Evolutionary conservation across 176 grass and related monocot genomes (phyloP), one percentile per base, ranked within the genome.

Genomic region (Zea luxurians): DNA sequence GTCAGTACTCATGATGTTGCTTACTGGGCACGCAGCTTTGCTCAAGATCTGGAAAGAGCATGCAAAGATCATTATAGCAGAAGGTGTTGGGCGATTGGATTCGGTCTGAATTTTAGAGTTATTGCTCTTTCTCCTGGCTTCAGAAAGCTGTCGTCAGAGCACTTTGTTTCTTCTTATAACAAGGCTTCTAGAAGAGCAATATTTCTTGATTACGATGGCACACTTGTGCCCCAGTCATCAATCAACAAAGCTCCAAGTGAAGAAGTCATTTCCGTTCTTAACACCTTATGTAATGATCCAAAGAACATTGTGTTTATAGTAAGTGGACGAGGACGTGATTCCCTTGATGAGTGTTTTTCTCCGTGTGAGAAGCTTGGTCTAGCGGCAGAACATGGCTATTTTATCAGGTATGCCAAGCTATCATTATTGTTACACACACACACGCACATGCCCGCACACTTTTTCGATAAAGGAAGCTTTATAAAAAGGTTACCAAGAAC

Each of bases 141-240:
- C 62, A 88, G 90, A 76, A 97, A 97, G 77, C 80, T 97, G 37
- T 93, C 93, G 60, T 67, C 68, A 1, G 90, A 92, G 68, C 85
- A 85, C 68, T 83, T 93, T 36, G 44, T 78, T 49, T 80, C 85
- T 42, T 85, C 82, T 64, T 97, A 97, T 81, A 90, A 93, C 73
- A 97, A 78, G 46, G 84, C 88, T 79, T 70, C 80, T 27, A 90
- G 83, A 69, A 83, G 93, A 66, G 88, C 90, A 64, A 90, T 97
- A 86, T 97, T 97, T 84, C 89, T 97, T 61, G 93, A 97, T 60
- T 97, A 93, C 20, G 90, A 97, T 68, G 93, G 93, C 11, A 97
- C 93, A n/a, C 89, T 97, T 68, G 83, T 93, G 27, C 73, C 93
- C 4, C 90, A 97, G 75, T 78, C 87, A 79, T 97, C 90, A 64